Evolutionary conservation across 768 basidiomycete species (phyloP), one percentile per base, ranked within the genome.

Genomic region (Gelatoporia subvermispora): DNA sequence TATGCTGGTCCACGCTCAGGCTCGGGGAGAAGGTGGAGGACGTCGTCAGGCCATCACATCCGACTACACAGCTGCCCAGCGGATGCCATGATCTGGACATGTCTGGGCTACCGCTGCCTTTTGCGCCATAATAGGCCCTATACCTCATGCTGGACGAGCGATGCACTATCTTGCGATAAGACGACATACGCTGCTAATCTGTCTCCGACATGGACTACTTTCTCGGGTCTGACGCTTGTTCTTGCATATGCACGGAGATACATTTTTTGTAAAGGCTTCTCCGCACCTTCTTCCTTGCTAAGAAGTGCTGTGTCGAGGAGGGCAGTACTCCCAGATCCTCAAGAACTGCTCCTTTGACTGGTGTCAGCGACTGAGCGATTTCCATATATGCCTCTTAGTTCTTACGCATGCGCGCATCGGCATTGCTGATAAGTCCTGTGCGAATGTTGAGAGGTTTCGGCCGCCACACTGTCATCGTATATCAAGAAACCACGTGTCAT

Each of bases 1-100:
- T 95, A 46, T 77, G 90, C 17, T 88, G 85, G 80, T 88, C 88
- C 7, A 77, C 86, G 41, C 67, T 92, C 28, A 92, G 90, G 59
- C 66, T 88, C 43, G 92, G 85, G 9, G 79, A 86, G 47, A 83
- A 77, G 46, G 70, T 85, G 1, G 81, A 88, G 60, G 82, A 89
- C 56, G 68, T 91, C 16, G 78, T 85, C 23, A 55, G 63, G 37
- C 69, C 77, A 13, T 38, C 35, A 35, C 34, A 75, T 5, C 68
- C 68, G 69, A 68, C 7, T 64, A 59, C 4, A 71, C 57, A 1
- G 76, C 71, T n/a, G 1, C 62, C 62, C 31, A 57, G 39, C 48
- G 78, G 43, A 37, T 58, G 63, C 51, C 87, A 66, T 35, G 77
- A 70, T 36, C 88, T 51, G 36, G 87, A 58, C n/a, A 86, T 55